These are phyloP conservation scores for Fraxinus ornus DNA, from an alignment of 305 asterid genomes.

Conservation along the genomic window DNA sequence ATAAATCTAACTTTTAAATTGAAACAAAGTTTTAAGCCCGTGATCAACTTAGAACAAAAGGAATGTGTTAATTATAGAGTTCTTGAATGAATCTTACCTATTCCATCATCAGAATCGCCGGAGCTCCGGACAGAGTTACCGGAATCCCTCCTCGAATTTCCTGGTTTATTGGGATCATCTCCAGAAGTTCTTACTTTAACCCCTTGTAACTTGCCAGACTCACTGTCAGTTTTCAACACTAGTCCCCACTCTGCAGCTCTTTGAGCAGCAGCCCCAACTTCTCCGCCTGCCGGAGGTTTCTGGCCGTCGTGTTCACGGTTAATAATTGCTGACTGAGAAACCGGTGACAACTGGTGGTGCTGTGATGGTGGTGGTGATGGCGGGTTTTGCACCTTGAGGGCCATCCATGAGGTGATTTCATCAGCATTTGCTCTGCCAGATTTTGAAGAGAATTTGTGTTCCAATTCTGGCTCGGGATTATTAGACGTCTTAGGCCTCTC, in stretches of 20 bases:
- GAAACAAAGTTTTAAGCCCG: background rate
- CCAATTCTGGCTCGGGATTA: slow-evolving; percentile 28
- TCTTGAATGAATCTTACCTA: slow-evolving; percentile 27
- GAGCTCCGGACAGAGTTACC: slow-evolving; percentile 72
- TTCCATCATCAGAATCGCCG: slow-evolving; percentile 75
- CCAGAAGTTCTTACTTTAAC: slow-evolving; percentile 86
- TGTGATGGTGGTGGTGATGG: background rate
- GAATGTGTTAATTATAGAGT: background rate
- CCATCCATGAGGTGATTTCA: slow-evolving; percentile 81
- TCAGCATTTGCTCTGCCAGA: slow-evolving; percentile 34
- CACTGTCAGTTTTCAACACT: slow-evolving; percentile 70
- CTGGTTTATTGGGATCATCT: slow-evolving; percentile 49
- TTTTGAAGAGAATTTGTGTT: slow-evolving; percentile 12
- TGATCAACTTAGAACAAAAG: background rate
- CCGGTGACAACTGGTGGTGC: slow-evolving; percentile 12
- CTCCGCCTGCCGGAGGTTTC: slow-evolving; percentile 33
- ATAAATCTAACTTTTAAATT: background rate
- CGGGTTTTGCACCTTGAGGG: slow-evolving; percentile 51
- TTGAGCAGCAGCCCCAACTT: slow-evolving; percentile 63
- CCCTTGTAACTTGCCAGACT: slow-evolving; percentile 80
- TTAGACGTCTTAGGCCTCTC: slow-evolving; percentile 7
- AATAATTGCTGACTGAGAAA: slow-evolving; percentile 19
- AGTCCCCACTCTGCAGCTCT: slow-evolving; percentile 99
- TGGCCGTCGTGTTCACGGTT: slow-evolving; percentile 27
- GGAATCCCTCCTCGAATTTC: slow-evolving; percentile 57